phyloP scores from a whole-genome alignment of 2,329 filamentous ascomycete species.

The Nigrospora osmanthi region DNA sequence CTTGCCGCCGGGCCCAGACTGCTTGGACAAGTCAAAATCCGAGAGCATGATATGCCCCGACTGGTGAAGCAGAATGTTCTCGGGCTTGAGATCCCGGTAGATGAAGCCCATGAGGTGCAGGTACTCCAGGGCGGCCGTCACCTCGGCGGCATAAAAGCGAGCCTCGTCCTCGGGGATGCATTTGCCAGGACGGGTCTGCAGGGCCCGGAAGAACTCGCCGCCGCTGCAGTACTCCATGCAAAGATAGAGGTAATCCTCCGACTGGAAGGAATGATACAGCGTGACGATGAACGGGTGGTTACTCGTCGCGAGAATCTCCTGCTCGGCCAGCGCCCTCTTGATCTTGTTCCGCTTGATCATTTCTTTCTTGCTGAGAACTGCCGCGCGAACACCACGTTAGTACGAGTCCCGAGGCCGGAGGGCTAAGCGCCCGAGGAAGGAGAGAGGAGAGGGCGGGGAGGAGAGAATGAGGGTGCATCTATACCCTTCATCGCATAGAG shows the following conservation, averaged over 20 bases:
- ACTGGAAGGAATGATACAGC: constrained; percentile 97
- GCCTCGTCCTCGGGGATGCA: constrained; percentile 96
- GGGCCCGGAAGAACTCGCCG: constrained; percentile 93
- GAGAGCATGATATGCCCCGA: constrained; percentile 99
- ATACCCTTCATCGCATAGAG: constrained; percentile 98
- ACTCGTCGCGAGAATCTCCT: constrained; percentile 95
- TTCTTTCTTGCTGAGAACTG: constrained; percentile 98
- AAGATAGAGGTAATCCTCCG: constrained; percentile 96
- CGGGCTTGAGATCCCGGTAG: constrained; percentile 94
- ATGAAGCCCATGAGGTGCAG: constrained; percentile 99
- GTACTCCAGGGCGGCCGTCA: constrained; percentile 93
- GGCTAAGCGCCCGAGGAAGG: too few species aligned
- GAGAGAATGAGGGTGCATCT: constrained; percentile 9
- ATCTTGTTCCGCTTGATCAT: constrained; percentile 99
- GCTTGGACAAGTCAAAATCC: constrained; percentile 96
- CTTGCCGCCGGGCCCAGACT: constrained; percentile 90
- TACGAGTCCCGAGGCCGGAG: too few species aligned
- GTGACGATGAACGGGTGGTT: constrained; percentile 99
- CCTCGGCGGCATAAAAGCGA: constrained; percentile 93
- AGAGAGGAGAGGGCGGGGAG: background rate
- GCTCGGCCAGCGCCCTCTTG: constrained; percentile 93
- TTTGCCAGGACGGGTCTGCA: constrained; percentile 94
- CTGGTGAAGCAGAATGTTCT: constrained; percentile 96
- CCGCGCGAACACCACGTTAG: too few species aligned
- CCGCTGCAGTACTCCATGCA: constrained; percentile 99